Conservation (phyloP, 129 eudicot species). For the Scalesia atractyloides region DNA sequence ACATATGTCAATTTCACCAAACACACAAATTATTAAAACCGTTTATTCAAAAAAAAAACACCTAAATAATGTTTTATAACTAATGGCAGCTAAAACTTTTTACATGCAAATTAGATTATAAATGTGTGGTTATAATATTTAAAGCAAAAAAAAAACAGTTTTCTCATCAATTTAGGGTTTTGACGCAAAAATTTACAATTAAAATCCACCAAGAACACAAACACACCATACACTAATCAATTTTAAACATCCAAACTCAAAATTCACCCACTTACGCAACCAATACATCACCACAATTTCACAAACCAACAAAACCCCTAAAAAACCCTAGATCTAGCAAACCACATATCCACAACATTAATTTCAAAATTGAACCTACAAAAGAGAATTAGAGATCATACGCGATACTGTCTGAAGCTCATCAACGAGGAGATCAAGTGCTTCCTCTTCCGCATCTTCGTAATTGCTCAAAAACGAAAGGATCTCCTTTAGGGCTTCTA, state of each 20-base stretch:
- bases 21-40: no score
- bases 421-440: slow-evolving; percentile 73
- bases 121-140: no score
- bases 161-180: background rate
- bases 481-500: slow-evolving; percentile 68
- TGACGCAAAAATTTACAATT: background rate
- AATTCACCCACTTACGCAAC: background rate
- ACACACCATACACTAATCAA: no score
- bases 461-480: slow-evolving; percentile 54
- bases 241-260: background rate
- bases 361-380: background rate
- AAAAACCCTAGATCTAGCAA: slow-evolving; percentile 14
- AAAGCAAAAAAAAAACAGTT: background rate
- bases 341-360: no score
- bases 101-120: no score
- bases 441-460: slow-evolving; percentile 61
- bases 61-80: no score
- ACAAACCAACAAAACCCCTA: background rate
- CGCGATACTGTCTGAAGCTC: slow-evolving; percentile 62
- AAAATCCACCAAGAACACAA: no score
- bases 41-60: no score
- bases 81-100: no score
- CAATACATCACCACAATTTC: background rate
- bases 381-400: slow-evolving; percentile 8
- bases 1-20: no score